Percentiles rank a stretch among this genome's conserved stretches.
Conservation (phyloP, 2,329 filamentous ascomycete species). For the Sporothrix pallida region DNA sequence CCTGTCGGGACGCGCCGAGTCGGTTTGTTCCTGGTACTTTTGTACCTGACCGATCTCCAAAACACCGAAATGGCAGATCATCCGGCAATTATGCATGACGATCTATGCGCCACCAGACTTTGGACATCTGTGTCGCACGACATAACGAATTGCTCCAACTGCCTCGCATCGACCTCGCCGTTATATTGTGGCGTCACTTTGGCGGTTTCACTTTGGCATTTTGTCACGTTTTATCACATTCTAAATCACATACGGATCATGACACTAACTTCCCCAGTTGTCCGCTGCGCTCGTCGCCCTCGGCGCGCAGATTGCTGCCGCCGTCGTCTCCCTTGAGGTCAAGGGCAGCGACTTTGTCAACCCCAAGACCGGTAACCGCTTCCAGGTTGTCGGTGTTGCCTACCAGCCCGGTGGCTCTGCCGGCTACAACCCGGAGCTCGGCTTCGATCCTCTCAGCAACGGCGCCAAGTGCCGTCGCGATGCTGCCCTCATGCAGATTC, state of each 20-base stretch:
- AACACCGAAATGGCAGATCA: slow-evolving; percentile 14
- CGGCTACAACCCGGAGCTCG: slow-evolving; percentile 61
- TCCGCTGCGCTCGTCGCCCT: slow-evolving; percentile 58
- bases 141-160: neutral
- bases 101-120: slow-evolving; percentile 8
- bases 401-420: slow-evolving; percentile 72
- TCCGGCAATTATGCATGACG: slow-evolving; percentile 3
- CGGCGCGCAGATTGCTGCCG: slow-evolving; percentile 58
- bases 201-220: neutral
- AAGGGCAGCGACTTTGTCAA: slow-evolving; percentile 66
- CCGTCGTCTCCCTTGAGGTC: slow-evolving; percentile 63
- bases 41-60: slow-evolving; percentile 19
- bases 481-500: slow-evolving; percentile 68
- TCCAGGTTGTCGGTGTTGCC: slow-evolving; percentile 70
- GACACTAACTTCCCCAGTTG: slow-evolving; percentile 40
- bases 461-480: slow-evolving; percentile 65
- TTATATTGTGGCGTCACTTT: neutral
- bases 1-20: slow-evolving; percentile 1
- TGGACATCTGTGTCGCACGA: neutral
- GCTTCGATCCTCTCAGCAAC: slow-evolving; percentile 66
- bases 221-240: neutral
- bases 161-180: neutral
- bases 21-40: neutral
- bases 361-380: slow-evolving; percentile 61
- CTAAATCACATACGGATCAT: no score